These are phyloP conservation scores for Tricholoma terreum DNA, from an alignment of 768 basidiomycete genomes.

Conservation along the genomic window DNA sequence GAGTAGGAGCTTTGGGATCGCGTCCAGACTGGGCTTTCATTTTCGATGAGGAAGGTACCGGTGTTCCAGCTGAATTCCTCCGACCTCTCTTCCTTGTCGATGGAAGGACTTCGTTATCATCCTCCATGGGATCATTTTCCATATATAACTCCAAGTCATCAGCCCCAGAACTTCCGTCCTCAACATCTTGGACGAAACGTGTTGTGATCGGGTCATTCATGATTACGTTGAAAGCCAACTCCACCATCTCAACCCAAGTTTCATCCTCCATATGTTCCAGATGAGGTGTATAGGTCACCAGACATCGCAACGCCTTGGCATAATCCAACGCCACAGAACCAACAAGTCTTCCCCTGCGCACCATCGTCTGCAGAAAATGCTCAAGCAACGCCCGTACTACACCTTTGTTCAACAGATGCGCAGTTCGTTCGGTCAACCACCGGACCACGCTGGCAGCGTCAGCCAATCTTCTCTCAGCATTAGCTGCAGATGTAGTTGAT, in stretches of 20 bases:
- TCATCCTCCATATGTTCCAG: constrained; percentile 67
- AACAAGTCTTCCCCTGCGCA: constrained; percentile 51
- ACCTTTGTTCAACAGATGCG: constrained; percentile 51
- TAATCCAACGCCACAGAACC: constrained; percentile 74
- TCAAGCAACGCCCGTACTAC: constrained; percentile 55
- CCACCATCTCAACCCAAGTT: constrained; percentile 66
- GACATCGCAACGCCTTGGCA: constrained; percentile 66
- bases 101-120: constrained; percentile 20
- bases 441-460: constrained; percentile 68
- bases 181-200: constrained; percentile 29
- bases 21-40: constrained; percentile 20
- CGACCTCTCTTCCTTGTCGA: constrained; percentile 38
- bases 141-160: constrained; percentile 34
- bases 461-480: constrained; percentile 56
- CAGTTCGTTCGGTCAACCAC: constrained; percentile 66
- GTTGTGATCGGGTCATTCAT: constrained; percentile 53
- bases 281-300: constrained; percentile 71
- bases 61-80: constrained; percentile 16
- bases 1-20: constrained; percentile 11
- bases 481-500: constrained; percentile 36
- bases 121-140: constrained; percentile 28
- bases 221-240: constrained; percentile 74
- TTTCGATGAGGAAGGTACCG: constrained; percentile 16
- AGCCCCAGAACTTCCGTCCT: constrained; percentile 28
- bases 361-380: constrained; percentile 62